Percentiles rank a stretch among this genome's conserved stretches.
These are phyloP conservation scores for Penicillium sp. DNA, from an alignment of 2,329 filamentous ascomycete species.

Conservation along the genomic window DNA sequence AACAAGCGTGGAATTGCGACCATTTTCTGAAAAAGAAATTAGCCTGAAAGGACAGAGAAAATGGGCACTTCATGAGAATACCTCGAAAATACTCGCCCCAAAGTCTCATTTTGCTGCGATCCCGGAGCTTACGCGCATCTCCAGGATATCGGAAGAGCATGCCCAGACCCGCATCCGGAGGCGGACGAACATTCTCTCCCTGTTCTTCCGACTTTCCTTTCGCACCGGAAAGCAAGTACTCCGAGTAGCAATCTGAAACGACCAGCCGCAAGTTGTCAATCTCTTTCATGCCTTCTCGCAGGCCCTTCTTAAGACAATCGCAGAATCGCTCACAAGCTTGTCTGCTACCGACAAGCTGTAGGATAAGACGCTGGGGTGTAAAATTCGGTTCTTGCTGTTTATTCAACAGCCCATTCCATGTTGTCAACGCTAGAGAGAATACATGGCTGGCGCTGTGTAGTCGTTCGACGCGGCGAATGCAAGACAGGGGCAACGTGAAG, in stretches of 20 bases:
- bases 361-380: conserved; percentile 79
- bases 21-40: conserved; percentile 62
- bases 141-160: conserved; percentile 93
- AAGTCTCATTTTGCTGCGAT: conserved; percentile 92
- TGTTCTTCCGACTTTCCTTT: conserved; percentile 48
- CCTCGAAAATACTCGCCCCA: conserved; percentile 90
- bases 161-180: conserved; percentile 89
- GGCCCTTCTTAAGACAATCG: conserved; percentile 85
- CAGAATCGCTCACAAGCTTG: conserved; percentile 93
- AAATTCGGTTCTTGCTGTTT: conserved; percentile 55
- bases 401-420: conserved; percentile 71
- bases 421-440: conserved; percentile 91
- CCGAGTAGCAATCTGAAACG: conserved; percentile 82
- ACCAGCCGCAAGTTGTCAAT: conserved; percentile 79
- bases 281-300: conserved; percentile 81
- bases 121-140: conserved; percentile 86
- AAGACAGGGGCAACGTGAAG: conserved; percentile 88
- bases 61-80: conserved; percentile 16
- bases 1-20: conserved; percentile 83
- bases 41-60: conserved; percentile 5
- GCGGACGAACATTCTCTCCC: conserved; percentile 44
- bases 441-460: conserved; percentile 86
- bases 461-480: conserved; percentile 85
- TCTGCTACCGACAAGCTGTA: conserved; percentile 84
- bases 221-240: conserved; percentile 61